Evolutionary conservation across 345 rosid genomes (phyloP).

Genomic region (Eucalyptus tenuipes): DNA sequence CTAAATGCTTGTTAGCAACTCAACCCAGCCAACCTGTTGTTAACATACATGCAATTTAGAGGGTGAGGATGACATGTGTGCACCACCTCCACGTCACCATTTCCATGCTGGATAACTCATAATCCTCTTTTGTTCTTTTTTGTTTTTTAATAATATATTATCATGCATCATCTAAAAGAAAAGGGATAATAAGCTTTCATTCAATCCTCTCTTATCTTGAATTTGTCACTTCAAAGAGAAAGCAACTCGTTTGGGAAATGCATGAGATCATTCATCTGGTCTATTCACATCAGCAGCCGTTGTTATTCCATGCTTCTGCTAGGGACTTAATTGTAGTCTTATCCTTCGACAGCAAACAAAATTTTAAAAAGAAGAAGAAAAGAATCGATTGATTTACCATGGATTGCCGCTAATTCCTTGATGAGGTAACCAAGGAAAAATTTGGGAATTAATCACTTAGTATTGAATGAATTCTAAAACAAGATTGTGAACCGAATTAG

Average conservation of each 20-base stretch:
- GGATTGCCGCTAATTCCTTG: background rate
- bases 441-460: background rate
- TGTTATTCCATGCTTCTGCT: background rate
- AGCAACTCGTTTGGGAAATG: background rate
- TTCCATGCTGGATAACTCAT: background rate
- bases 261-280: background rate
- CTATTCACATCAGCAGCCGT: background rate
- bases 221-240: background rate
- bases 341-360: background rate
- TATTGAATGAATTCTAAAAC: background rate
- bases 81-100: background rate
- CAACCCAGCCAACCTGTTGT: background rate
- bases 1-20: background rate
- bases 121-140: background rate
- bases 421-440: background rate
- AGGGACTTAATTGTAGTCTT: background rate
- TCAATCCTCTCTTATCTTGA: background rate
- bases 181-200: background rate
- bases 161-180: background rate
- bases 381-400: background rate
- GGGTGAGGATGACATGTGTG: background rate
- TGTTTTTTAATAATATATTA: background rate
- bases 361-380: background rate
- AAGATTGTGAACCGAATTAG: background rate
- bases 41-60: background rate